Base-by-base conservation (phyloP, 768 basidiomycete species). In the Naganishia friedmannii region DNA sequence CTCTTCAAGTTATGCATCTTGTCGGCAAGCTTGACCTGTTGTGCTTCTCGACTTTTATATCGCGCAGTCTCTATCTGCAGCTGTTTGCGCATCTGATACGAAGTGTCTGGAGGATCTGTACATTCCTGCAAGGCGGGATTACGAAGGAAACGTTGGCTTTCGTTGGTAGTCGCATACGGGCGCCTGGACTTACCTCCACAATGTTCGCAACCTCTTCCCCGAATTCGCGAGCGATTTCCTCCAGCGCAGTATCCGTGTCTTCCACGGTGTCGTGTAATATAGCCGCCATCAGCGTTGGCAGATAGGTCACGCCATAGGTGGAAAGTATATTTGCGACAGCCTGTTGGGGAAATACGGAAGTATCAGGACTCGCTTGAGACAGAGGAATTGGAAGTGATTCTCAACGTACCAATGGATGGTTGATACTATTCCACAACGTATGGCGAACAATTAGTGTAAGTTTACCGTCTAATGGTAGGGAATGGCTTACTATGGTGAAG, bases 251-350 rank as follows among this genome's bases (percentile, higher is more conserved):
- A 23, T 79, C 75, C 15, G 81, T 82, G 57, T 82, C 81, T 67
- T 82, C 81, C 17, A 82, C 76, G 4, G 79, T 79, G 68, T 82
- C 81, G 63, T 82, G 81, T 42, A 81, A 55, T 5, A 81, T 70
- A 0, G 81, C 81, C 0, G 81, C 80, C 60, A 79, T 77, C 0
- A 82, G 55, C 0, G 79, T 77, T n/a, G 73, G 63, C 23, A 80
- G 70, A 67, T 79, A 74, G 5, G 73, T 76, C 21, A 79, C 72
- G 26, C 79, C 79, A 12, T 78, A 77, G 8, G 75, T 73, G 8
- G 78, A 75, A 12, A 80, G 74, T 57, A 77, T 75, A 65, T 78
- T 78, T 15, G 79, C 76, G 3, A 79, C 78, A 1, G 76, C 78
- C 76, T 78, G 48, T 42, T 37, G 46, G 28, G 21, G n/a, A 21